phyloP scores from a whole-genome alignment of 164 flowering plant species.

The Santalum album region DNA sequence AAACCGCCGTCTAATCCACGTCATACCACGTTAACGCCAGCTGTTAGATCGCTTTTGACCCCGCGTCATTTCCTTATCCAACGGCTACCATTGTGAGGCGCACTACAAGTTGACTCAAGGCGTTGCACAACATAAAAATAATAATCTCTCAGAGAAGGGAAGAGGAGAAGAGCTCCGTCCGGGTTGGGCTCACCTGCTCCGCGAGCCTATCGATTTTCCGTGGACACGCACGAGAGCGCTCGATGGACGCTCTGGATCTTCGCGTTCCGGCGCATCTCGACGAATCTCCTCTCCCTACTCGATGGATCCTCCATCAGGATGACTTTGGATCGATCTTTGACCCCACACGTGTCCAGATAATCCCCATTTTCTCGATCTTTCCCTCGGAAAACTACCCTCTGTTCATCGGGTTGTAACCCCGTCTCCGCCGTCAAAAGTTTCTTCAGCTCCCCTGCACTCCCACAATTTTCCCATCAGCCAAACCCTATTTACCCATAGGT shows the following conservation, averaged over 20 bases:
- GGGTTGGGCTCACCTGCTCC: conserved; percentile 40
- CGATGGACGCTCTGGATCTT: conserved; percentile 47
- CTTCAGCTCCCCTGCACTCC: conserved; percentile 60
- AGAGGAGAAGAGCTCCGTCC: too few species aligned
- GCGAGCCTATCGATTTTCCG: conserved; percentile 61
- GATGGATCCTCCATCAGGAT: conserved; percentile 52
- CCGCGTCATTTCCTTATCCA: too few species aligned
- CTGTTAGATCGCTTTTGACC: too few species aligned
- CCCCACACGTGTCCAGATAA: conserved; percentile 50
- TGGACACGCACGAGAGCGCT: conserved; percentile 45
- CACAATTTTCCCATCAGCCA: conserved; percentile 9
- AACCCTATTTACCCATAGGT: too few species aligned
- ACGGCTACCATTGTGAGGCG: too few species aligned
- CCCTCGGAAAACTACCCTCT: conserved; percentile 44
- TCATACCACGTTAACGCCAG: too few species aligned
- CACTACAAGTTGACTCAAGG: too few species aligned
- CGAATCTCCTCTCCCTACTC: conserved; percentile 42
- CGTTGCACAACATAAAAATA: too few species aligned
- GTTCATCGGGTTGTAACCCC: conserved; percentile 53
- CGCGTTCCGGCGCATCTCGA: conserved; percentile 51
- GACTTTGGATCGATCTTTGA: conserved; percentile 59
- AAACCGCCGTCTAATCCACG: too few species aligned
- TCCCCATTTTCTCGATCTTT: conserved; percentile 50
- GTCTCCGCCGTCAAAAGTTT: conserved; percentile 48
- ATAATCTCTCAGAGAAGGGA: too few species aligned